These are phyloP conservation scores for Metarhizium humberi DNA, from an alignment of 2,329 filamentous ascomycete genomes.

Conservation along the genomic window DNA sequence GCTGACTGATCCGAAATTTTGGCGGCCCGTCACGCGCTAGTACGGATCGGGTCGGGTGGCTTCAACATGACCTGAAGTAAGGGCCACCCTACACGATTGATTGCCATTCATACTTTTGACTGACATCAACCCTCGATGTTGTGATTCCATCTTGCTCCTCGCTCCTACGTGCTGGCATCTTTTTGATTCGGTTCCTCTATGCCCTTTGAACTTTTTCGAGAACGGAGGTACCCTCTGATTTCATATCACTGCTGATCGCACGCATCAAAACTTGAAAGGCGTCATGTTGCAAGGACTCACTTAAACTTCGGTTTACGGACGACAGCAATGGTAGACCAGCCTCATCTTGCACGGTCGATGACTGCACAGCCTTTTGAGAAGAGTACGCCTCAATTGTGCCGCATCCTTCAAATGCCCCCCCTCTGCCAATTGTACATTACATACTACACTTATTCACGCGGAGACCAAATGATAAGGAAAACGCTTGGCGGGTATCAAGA, in stretches of 20 bases:
- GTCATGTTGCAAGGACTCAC: constrained; percentile 1
- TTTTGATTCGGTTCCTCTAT: not conserved
- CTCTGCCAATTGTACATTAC: not conserved
- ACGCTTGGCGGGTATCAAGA: not conserved
- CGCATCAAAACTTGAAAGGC: not conserved
- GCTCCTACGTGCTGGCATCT: not conserved
- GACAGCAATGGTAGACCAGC: too few relatives aligned
- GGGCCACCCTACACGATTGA: too few relatives aligned
- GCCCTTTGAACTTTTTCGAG: not conserved
- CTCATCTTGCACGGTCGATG: not conserved
- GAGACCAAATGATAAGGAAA: constrained; percentile 12
- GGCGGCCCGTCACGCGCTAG: not conserved
- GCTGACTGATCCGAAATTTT: constrained; percentile 6
- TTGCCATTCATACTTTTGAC: too few relatives aligned
- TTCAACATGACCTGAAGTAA: not conserved
- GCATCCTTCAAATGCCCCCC: not conserved
- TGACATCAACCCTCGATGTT: too few relatives aligned
- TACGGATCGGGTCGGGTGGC: not conserved
- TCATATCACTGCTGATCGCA: not conserved
- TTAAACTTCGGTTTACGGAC: not conserved
- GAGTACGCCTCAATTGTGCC: too few relatives aligned
- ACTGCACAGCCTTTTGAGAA: not conserved
- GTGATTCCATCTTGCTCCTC: too few relatives aligned
- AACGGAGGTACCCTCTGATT: not conserved
- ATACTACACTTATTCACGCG: not conserved